Evolutionary conservation across 331 rosid species (phyloP), one percentile per base, ranked within the genome.

Genomic region (Dryas integrifolia): DNA sequence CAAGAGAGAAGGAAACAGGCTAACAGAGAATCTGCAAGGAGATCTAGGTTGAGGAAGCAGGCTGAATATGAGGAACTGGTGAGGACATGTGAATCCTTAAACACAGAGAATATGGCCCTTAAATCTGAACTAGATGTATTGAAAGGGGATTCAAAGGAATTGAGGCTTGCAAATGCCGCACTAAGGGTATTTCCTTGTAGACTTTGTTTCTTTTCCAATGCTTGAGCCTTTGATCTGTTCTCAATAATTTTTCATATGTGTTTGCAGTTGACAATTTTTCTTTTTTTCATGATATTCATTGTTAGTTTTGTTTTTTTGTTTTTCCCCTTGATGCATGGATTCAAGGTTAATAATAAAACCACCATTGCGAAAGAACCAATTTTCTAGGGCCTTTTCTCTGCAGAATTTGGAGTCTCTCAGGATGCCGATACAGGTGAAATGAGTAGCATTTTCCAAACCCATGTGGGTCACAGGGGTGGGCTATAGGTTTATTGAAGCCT

Each of bases 1-100:
- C 78, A 76, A 30, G 81, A 81, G 78, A 76, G 76, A 76, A 67
- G 85, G 58, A 81, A 81, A 58, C 81, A 72, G 44, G 81, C 85
- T 6, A 81, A 81, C 56, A 72, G 85, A 72, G 85, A 81, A 67
- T 81, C 84, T 43, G 84, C 84, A 26, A 81, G 68, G 78, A 76
- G 68, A 50, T 81, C 85, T 67, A 72, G 85, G 75, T 2, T 72
- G 81, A 81, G 66, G 74, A 81, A 76, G 72, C 81, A 81, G 65
- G 72, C 75, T 24, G 85, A 81, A 67, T 68, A 58, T 41, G 85
- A 81, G 49, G 85, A 72, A 30, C 49, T 81, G 41, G 48, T 50
- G 62, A 69, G 14, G 38, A 59, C 61, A 30, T 81, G 65, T 78
- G 78, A 76, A 38, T 72, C 63, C 24, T 67, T 81, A 72, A 60